phyloP scores from a whole-genome alignment of 495 filamentous ascomycete species.

The Echria macrotheca region DNA sequence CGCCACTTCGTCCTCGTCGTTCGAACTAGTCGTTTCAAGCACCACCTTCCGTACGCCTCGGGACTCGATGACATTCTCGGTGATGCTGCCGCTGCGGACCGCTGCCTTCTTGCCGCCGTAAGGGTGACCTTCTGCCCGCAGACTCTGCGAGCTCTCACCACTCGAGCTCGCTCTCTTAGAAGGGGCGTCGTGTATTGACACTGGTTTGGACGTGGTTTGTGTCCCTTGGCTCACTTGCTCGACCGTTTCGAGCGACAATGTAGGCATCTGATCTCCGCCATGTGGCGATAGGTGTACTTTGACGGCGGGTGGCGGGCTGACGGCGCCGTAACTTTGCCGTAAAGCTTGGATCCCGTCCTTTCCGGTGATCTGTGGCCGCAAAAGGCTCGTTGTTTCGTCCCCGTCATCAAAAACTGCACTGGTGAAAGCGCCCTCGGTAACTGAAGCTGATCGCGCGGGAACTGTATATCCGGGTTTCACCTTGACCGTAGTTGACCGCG shows the following conservation, averaged over 20 bases:
- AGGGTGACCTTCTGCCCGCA: conserved; percentile 13
- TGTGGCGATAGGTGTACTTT: conserved; percentile 25
- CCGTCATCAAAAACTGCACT: conserved; percentile 21
- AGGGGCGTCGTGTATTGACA: neutral
- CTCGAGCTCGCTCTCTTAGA: conserved; percentile 14
- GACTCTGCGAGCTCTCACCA: conserved; percentile 16
- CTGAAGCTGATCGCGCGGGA: conserved; percentile 23
- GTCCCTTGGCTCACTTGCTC: conserved; percentile 21
- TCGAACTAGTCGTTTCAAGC: conserved; percentile 60
- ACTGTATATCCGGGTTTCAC: conserved; percentile 61
- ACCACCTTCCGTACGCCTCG: conserved; percentile 82
- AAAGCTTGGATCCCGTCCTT: conserved; percentile 68
- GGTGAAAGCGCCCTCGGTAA: conserved; percentile 13
- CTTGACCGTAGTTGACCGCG: conserved; percentile 84
- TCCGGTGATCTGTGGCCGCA: conserved; percentile 34
- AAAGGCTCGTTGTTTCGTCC: conserved; percentile 38
- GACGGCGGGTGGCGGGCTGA: conserved; percentile 28
- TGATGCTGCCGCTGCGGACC: conserved; percentile 81
- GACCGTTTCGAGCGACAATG: conserved; percentile 14
- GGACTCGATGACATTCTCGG: conserved; percentile 76
- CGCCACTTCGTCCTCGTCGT: conserved; percentile 28
- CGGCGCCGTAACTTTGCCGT: conserved; percentile 60
- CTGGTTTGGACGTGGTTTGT: conserved; percentile 20
- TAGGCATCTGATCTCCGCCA: conserved; percentile 11
- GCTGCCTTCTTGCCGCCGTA: conserved; percentile 42